These are phyloP conservation scores for Fusarium mangiferae DNA, from an alignment of 2,329 filamentous ascomycete genomes.

Conservation along the genomic window DNA sequence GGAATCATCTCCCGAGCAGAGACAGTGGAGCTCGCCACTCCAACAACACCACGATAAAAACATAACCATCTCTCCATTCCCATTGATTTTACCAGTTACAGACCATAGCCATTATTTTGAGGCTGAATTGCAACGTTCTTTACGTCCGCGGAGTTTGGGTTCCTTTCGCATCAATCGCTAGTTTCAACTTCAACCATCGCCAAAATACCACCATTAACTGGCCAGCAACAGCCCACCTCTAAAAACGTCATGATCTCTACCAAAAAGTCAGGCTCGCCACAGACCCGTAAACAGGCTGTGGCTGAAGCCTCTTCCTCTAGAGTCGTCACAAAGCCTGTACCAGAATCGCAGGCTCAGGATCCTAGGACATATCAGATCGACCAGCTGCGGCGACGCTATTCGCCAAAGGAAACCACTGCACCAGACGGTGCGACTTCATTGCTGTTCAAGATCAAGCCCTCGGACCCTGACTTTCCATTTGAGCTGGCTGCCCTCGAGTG, in stretches of 20 bases:
- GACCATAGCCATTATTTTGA: neutral
- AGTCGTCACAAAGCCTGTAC: constrained; percentile 72
- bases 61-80: constrained; percentile 3
- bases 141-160: constrained; percentile 22
- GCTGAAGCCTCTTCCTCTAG: constrained; percentile 56
- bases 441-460: constrained; percentile 73
- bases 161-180: constrained; percentile 5
- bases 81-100: neutral
- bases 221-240: constrained; percentile 1
- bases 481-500: constrained; percentile 77
- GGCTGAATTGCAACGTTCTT: neutral
- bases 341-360: constrained; percentile 71
- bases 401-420: constrained; percentile 56
- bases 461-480: constrained; percentile 87
- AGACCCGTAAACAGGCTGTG: constrained; percentile 59
- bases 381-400: constrained; percentile 76
- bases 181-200: neutral
- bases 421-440: constrained; percentile 65
- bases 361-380: constrained; percentile 79
- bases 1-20: neutral
- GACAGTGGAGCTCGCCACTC: constrained; percentile 32
- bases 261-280: constrained; percentile 43
- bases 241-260: constrained; percentile 53
- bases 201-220: constrained; percentile 10
- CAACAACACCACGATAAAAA: constrained; percentile 30